A percentile compares a stretch with the other conserved stretches of the same genome.
Conservation (phyloP, 306 rosid genomes). For the Begonia peltatifolia region DNA sequence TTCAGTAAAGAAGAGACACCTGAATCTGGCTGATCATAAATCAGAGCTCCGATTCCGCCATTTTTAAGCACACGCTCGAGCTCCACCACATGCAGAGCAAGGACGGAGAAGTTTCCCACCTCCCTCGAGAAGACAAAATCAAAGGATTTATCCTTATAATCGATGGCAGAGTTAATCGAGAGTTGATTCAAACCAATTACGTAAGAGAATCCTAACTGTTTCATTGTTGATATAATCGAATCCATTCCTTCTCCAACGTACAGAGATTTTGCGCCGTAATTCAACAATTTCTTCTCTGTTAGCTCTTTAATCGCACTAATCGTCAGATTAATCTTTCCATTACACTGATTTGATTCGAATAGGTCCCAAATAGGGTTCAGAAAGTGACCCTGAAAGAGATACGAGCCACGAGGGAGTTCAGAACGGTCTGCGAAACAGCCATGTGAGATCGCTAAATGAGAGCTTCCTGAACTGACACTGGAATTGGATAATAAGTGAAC, state of each 20-base stretch:
- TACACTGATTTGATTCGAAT: slow-evolving; percentile 29
- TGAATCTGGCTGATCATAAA: slow-evolving; percentile 47
- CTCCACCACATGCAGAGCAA: slow-evolving; percentile 55
- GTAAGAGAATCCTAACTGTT: slow-evolving; percentile 44
- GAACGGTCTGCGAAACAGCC: slow-evolving; percentile 22
- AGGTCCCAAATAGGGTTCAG: slow-evolving; percentile 49
- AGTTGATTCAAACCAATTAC: slow-evolving; percentile 25
- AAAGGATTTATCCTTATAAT: slow-evolving; percentile 30
- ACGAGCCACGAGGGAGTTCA: slow-evolving; percentile 16
- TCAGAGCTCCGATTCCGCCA: slow-evolving; percentile 64
- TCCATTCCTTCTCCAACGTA: slow-evolving; percentile 48
- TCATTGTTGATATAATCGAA: slow-evolving; percentile 24
- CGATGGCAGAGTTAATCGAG: slow-evolving; percentile 26
- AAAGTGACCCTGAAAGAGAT: slow-evolving; percentile 39
- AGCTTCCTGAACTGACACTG: slow-evolving; percentile 16
- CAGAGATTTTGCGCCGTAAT: slow-evolving; percentile 25
- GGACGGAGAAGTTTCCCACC: slow-evolving; percentile 40
- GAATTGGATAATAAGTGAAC: slow-evolving; percentile 30
- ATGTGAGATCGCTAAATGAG: not conserved
- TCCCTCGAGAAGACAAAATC: slow-evolving; percentile 61
- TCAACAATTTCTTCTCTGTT: slow-evolving; percentile 22
- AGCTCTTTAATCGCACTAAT: slow-evolving; percentile 24
- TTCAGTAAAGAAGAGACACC: slow-evolving; percentile 32
- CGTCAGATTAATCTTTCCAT: slow-evolving; percentile 27
- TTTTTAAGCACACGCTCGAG: slow-evolving; percentile 65